Percentiles rank a stretch among this genome's conserved stretches.
phyloP scores from a whole-genome alignment of 371 early-diverging fungal species.

The Syncephalis fuscata region DNA sequence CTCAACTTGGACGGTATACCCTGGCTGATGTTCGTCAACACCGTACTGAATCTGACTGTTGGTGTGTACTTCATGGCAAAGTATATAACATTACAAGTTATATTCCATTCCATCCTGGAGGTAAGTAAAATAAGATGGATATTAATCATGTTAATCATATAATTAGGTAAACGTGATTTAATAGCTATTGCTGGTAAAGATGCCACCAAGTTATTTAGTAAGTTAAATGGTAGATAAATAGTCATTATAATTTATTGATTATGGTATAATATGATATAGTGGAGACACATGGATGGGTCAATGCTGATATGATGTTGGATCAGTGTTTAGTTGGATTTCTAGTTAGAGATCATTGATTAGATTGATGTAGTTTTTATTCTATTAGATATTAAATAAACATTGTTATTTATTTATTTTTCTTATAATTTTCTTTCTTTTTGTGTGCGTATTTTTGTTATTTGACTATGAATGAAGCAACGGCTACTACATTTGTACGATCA shows the following conservation, averaged over 20 bases:
- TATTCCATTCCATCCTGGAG: conserved; percentile 93
- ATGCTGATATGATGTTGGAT: conserved; percentile 66
- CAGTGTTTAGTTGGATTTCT: conserved; percentile 73
- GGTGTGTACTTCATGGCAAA: conserved; percentile 86
- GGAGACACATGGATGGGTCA: conserved; percentile 90
- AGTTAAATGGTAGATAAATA: conserved; percentile 9
- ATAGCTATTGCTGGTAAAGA: conserved; percentile 92
- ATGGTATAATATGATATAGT: conserved; percentile 16
- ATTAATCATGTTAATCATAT: neutral
- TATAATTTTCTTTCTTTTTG: no score
- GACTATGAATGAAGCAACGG: no score
- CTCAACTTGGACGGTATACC: conserved; percentile 36
- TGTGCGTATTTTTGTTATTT: no score
- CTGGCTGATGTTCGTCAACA: conserved; percentile 66
- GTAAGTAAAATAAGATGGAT: conserved; percentile 14
- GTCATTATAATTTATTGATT: neutral
- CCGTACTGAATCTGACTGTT: conserved; percentile 62
- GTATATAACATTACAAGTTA: conserved; percentile 94
- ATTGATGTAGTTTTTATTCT: no score
- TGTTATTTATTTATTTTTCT: no score
- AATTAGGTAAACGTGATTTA: conserved; percentile 45
- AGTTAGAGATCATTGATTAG: neutral
- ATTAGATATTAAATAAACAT: no score
- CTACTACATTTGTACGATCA: no score
- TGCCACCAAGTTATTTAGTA: conserved; percentile 80